Evolutionary conservation across 164 flowering plant species (phyloP).

Genomic region (Vitis rotundifolia): DNA sequence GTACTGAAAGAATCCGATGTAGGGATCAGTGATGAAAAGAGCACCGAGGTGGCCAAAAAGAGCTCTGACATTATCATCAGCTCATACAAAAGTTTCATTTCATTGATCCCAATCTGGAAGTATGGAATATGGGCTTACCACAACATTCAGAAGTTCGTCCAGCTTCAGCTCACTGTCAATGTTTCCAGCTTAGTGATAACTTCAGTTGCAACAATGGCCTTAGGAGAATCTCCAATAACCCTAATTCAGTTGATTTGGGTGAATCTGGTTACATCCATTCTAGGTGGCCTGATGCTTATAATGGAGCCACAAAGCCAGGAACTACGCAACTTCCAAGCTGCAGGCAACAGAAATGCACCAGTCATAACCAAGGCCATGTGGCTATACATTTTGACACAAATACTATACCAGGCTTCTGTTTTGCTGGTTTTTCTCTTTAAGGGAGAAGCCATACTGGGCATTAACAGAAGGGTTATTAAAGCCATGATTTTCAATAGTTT

Average conservation of each 20-base stretch:
- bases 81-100: neutral
- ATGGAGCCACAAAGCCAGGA: constrained; percentile 4
- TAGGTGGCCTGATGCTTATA: constrained; percentile 25
- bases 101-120: neutral
- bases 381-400: constrained; percentile 20
- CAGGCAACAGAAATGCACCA: neutral
- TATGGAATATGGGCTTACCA: constrained; percentile 17
- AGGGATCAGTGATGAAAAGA: constrained; percentile 15
- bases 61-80: constrained; percentile 10
- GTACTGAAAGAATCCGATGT: constrained; percentile 29
- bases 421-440: constrained; percentile 7
- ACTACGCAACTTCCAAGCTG: neutral
- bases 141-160: constrained; percentile 27
- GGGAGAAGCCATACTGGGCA: neutral
- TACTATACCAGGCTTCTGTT: constrained; percentile 10
- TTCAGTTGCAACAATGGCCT: constrained; percentile 7
- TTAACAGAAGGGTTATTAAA: neutral
- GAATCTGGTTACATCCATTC: constrained; percentile 15
- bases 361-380: constrained; percentile 16
- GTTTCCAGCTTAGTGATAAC: constrained; percentile 17
- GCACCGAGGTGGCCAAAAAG: constrained; percentile 18
- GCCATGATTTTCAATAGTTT: constrained; percentile 22
- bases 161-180: constrained; percentile 19
- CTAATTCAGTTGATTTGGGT: constrained; percentile 24
- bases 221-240: constrained; percentile 23